Evolutionary conservation across 495 filamentous ascomycete genomes (phyloP).

Genomic region (Daldinia loculata): DNA sequence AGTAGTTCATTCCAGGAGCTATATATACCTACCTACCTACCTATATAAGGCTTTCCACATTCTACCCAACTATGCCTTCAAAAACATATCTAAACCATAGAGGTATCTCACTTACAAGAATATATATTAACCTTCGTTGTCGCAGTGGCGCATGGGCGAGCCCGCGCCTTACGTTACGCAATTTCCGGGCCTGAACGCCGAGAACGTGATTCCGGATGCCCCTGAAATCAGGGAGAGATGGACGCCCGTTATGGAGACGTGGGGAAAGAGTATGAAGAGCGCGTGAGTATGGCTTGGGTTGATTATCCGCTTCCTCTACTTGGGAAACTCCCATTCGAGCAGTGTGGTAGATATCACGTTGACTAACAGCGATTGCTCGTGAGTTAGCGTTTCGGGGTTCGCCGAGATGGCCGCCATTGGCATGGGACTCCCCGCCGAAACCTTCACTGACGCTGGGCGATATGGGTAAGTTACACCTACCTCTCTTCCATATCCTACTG

Average conservation of each 20-base stretch:
- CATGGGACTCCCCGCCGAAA: conserved; percentile 54
- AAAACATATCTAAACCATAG: no score
- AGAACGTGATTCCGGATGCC: conserved; percentile 54
- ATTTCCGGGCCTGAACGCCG: conserved; percentile 57
- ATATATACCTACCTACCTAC: background rate
- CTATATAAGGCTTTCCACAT: background rate
- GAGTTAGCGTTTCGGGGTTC: conserved; percentile 54
- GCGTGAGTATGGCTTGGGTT: conserved; percentile 49
- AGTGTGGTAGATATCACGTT: background rate
- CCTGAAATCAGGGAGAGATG: conserved; percentile 54
- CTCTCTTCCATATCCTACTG: background rate
- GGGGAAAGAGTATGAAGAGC: conserved; percentile 61
- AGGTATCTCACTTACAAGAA: background rate
- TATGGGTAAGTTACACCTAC: conserved; percentile 53
- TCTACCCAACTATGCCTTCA: no score
- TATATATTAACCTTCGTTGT: background rate
- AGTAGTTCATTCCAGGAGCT: background rate
- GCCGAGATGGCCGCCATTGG: conserved; percentile 61
- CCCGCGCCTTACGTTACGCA: conserved; percentile 54
- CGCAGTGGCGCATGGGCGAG: conserved; percentile 56
- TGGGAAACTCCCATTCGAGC: background rate
- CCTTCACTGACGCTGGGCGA: conserved; percentile 57
- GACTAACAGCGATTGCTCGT: conserved; percentile 4
- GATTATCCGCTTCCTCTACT: background rate
- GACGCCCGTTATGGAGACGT: conserved; percentile 57